A percentile compares a stretch with the other conserved stretches of the same genome.
Conservation (phyloP, 108 stramenopile species). For the Tribonema minus region DNA sequence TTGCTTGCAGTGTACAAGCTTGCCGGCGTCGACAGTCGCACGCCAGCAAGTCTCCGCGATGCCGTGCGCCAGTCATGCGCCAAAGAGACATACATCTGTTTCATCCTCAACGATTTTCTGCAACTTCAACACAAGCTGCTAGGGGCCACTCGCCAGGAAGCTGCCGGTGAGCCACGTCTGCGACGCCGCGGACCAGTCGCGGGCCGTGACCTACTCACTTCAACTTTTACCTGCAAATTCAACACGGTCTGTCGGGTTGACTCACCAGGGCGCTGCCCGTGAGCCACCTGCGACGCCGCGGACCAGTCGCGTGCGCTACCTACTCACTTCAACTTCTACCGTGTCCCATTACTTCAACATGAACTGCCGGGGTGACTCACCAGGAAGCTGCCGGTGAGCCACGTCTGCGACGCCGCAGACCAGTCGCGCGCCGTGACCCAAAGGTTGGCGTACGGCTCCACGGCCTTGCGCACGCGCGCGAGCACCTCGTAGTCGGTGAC, state of each 20-base stretch:
- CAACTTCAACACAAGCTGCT: background rate
- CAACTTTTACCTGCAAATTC: too few species aligned
- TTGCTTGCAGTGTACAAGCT: too few species aligned
- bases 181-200: slow-evolving; percentile 50
- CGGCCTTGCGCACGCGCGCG: slow-evolving; percentile 45
- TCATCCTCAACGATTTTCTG: background rate
- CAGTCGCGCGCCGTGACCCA: slow-evolving; percentile 61
- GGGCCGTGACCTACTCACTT: slow-evolving; percentile 61
- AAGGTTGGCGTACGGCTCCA: slow-evolving; percentile 62
- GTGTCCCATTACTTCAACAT: background rate
- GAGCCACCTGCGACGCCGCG: background rate
- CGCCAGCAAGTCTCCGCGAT: too few species aligned
- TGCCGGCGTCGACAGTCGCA: too few species aligned
- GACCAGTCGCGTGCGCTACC: background rate
- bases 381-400: slow-evolving; percentile 47
- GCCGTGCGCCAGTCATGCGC: background rate
- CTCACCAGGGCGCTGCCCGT: too few species aligned
- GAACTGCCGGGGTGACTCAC: background rate
- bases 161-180: slow-evolving; percentile 42
- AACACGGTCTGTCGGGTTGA: too few species aligned
- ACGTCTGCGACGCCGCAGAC: slow-evolving; percentile 40
- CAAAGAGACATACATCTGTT: background rate
- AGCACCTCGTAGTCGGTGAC: slow-evolving; percentile 63
- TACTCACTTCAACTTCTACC: background rate
- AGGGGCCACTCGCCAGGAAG: slow-evolving; percentile 19